These are phyloP conservation scores for Penicillium griseofulvum DNA, from an alignment of 2,329 filamentous ascomycete species.

Conservation along the genomic window DNA sequence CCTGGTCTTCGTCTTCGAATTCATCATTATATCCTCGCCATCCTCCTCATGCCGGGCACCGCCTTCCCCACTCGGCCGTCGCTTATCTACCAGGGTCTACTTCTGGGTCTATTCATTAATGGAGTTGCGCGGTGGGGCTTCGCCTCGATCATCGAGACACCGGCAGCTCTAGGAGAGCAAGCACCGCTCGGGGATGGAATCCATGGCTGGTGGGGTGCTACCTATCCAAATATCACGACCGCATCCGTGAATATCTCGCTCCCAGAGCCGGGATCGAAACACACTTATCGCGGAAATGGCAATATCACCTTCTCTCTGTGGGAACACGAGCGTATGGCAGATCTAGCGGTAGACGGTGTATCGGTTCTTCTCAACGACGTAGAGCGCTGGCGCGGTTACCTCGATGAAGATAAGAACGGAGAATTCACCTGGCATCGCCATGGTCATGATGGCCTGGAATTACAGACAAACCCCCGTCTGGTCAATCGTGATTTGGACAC, in stretches of 20 bases:
- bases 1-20: slow-evolving; percentile 81
- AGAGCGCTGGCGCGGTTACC: slow-evolving; percentile 58
- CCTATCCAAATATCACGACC: slow-evolving; percentile 55
- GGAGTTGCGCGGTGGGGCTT: slow-evolving; percentile 94
- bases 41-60: slow-evolving; percentile 84
- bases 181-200: slow-evolving; percentile 42
- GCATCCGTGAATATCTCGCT: slow-evolving; percentile 46
- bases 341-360: slow-evolving; percentile 53
- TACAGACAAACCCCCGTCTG: slow-evolving; percentile 26
- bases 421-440: slow-evolving; percentile 53
- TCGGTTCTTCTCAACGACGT: slow-evolving; percentile 64
- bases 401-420: slow-evolving; percentile 48
- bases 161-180: slow-evolving; percentile 61
- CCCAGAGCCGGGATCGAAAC: slow-evolving; percentile 28
- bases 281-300: slow-evolving; percentile 40
- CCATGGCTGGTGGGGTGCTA: slow-evolving; percentile 44
- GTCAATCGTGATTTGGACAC: slow-evolving; percentile 20
- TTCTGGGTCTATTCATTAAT: slow-evolving; percentile 90
- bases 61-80: slow-evolving; percentile 81
- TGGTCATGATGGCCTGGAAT: slow-evolving; percentile 41
- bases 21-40: slow-evolving; percentile 89
- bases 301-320: slow-evolving; percentile 49
- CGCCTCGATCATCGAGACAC: slow-evolving; percentile 81
- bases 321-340: slow-evolving; percentile 39
- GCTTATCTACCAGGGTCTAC: slow-evolving; percentile 81